Evolutionary conservation across 2,329 filamentous ascomycete species (phyloP).

Genomic region (Diaporthe amygdali): DNA sequence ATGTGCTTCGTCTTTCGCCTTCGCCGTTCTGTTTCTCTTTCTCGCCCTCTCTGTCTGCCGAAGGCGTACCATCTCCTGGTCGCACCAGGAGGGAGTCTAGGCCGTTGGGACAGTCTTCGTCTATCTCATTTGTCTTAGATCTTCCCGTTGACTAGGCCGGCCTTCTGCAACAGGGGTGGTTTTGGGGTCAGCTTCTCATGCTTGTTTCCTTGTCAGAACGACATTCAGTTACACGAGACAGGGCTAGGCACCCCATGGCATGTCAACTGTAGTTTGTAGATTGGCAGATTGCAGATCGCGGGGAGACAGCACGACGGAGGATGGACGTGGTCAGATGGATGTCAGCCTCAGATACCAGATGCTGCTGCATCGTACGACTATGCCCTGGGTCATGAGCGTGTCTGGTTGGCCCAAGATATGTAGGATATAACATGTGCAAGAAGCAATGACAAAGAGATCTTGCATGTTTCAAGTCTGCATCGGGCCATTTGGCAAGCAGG

Average conservation of each 20-base stretch:
- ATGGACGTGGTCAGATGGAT: not conserved
- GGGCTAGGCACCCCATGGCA: not conserved
- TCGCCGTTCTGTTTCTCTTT: not conserved
- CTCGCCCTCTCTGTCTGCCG: not conserved
- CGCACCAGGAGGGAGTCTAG: slow-evolving; percentile 2
- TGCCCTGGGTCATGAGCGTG: not conserved
- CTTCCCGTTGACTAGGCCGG: slow-evolving; percentile 9
- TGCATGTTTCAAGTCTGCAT: not conserved
- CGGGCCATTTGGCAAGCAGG: not conserved
- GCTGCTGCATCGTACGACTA: slow-evolving; percentile 18
- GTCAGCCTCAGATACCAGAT: slow-evolving; percentile 2
- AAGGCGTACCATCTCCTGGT: not conserved
- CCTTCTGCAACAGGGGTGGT: slow-evolving; percentile 8
- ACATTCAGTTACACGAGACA: slow-evolving; percentile 22
- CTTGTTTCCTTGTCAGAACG: not conserved
- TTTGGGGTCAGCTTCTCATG: slow-evolving; percentile 4
- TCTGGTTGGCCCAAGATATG: slow-evolving; percentile 9
- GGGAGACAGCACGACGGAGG: not conserved
- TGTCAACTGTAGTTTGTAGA: not conserved
- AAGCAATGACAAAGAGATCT: not conserved
- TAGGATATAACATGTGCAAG: not conserved
- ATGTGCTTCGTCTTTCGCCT: not conserved
- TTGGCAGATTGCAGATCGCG: not conserved
- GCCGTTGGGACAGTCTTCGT: not conserved
- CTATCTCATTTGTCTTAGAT: slow-evolving; percentile 9